phyloP scores from a whole-genome alignment of 805 yeast genomes.

The Kodamaea kaohsiungensis region DNA sequence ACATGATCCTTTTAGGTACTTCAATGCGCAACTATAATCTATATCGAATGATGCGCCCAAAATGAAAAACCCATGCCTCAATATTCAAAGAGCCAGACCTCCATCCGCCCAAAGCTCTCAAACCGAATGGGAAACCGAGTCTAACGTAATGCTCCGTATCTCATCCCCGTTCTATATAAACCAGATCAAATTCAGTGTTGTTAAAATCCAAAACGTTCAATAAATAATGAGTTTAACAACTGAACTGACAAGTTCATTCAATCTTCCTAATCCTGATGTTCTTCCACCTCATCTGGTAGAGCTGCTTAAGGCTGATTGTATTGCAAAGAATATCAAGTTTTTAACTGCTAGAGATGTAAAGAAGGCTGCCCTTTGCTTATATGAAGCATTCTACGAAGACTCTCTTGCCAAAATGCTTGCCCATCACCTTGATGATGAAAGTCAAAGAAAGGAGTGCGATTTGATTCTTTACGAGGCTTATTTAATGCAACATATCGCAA shows the following conservation, averaged over 20 bases:
- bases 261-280: conserved; percentile 5
- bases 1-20: background rate
- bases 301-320: conserved; percentile 8
- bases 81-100: no score
- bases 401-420: conserved; percentile 33
- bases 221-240: background rate
- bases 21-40: background rate
- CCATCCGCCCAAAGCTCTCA: background rate
- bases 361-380: conserved; percentile 40
- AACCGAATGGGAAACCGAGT: background rate
- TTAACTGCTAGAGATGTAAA: conserved; percentile 20
- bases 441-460: conserved; percentile 27
- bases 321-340: conserved; percentile 10
- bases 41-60: background rate
- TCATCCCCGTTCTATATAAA: background rate
- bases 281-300: conserved; percentile 3
- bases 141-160: background rate
- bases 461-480: conserved; percentile 50
- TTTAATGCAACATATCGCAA: conserved; percentile 48
- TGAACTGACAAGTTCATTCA: background rate
- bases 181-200: background rate
- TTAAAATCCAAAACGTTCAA: background rate
- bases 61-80: background rate
- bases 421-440: conserved; percentile 23
- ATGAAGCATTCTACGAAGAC: conserved; percentile 37